Evolutionary conservation across 768 basidiomycete genomes (phyloP), one percentile per base, ranked within the genome.

Genomic region (Lactarius psammicola): DNA sequence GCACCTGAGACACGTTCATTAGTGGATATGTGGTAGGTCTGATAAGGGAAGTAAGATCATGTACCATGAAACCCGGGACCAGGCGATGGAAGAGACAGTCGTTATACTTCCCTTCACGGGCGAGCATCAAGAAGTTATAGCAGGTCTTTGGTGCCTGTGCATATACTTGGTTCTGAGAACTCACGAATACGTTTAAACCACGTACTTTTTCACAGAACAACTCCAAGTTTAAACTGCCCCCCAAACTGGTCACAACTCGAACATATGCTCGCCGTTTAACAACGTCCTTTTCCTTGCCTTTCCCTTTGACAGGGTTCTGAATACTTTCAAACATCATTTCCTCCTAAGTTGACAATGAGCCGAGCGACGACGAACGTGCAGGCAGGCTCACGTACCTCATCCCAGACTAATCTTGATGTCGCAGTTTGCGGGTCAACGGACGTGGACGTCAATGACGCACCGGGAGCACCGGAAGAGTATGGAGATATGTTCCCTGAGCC

Each of bases 301-400:
- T 94, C 1, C 90, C 88, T 75, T 92, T 93, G 2, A 80, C 80
- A 17, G 87, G 87, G 65, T 88, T 89, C 15, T 87, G 81, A 70
- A 99, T 87, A 38, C 92, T 91, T 76, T 98, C 96, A 70, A 95
- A 99, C 97, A 99, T 99, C 18, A 95, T 80, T 74, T 98, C 96
- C 77, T 99, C 97, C 86, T 90, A 68, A 0, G 10, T 17, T 5
- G 31, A 68, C 8, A n/a, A 51, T 46, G 18, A 56, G 63, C 30
- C 56, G 55, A 56, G 17, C 44, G 28, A 40, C 34, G 11, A 58
- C 62, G 13, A 58, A 51, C 8, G 7, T 26, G 15, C 15, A 40
- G 26, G 46, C 38, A 34, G n/a, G 23, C 49, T 34, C 33, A 74
- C 79, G 6, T 46, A 87, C 89, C 78, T 98, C 97, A 75, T 99